Conservation (phyloP, 768 basidiomycete species). For the Hypsizygus marmoreus region DNA sequence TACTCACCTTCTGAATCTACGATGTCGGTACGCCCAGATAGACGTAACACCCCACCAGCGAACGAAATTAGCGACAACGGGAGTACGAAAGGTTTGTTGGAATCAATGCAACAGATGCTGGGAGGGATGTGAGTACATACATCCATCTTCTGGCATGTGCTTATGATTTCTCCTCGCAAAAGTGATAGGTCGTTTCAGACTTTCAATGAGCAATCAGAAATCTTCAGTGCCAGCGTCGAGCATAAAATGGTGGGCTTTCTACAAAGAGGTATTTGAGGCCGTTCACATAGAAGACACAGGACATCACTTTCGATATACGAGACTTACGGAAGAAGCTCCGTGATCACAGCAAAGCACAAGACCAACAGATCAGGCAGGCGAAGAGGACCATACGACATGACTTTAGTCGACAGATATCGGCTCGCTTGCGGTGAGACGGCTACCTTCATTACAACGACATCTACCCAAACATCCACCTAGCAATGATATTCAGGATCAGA, state of each 20-base stretch:
- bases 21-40: conserved; percentile 1
- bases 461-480: too few species aligned
- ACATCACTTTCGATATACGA: conserved; percentile 15
- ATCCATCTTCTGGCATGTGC: neutral
- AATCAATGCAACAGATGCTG: conserved; percentile 16
- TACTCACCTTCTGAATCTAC: conserved; percentile 4
- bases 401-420: conserved; percentile 21
- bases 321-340: conserved; percentile 21
- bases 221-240: conserved; percentile 24
- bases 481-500: conserved; percentile 34
- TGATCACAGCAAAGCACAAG: conserved; percentile 14
- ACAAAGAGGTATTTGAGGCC: neutral
- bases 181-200: conserved; percentile 31
- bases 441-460: too few species aligned
- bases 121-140: conserved; percentile 19
- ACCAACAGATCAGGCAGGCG: conserved; percentile 27
- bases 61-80: too few species aligned
- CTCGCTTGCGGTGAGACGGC: conserved; percentile 36
- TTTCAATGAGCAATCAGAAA: conserved; percentile 31
- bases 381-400: conserved; percentile 26
- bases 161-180: conserved; percentile 6
- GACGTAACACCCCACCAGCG: neutral
- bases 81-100: too few species aligned
- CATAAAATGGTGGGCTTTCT: conserved; percentile 28
- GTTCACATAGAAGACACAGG: conserved; percentile 1